phyloP scores from a whole-genome alignment of 2,329 filamentous ascomycete genomes.

The Trichoderma pleuroti region DNA sequence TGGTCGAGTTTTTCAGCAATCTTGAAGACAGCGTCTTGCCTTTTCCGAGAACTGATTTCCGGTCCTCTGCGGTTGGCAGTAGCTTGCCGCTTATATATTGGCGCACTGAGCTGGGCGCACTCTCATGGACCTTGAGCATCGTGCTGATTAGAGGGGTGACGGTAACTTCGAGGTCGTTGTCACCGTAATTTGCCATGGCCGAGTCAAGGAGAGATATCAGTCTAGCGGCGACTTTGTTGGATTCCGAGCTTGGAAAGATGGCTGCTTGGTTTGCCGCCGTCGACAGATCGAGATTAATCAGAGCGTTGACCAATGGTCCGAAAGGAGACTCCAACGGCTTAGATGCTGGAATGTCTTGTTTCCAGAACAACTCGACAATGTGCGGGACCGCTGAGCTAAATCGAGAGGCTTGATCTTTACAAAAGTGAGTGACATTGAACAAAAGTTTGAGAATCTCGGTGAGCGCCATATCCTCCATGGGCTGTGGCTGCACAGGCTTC shows the following conservation, averaged over 20 bases:
- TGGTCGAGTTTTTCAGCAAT: constrained; percentile 73
- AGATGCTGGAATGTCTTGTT: constrained; percentile 50
- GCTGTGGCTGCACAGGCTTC: constrained; percentile 36
- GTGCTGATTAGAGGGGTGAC: constrained; percentile 72
- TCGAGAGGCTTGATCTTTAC: constrained; percentile 54
- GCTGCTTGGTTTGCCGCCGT: constrained; percentile 50
- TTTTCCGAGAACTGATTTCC: constrained; percentile 72
- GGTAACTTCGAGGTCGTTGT: constrained; percentile 67
- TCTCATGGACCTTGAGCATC: constrained; percentile 66
- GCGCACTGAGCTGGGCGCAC: constrained; percentile 60
- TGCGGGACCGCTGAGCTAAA: constrained; percentile 68
- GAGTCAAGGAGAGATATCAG: constrained; percentile 68
- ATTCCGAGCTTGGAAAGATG: constrained; percentile 63
- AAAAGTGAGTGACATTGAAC: constrained; percentile 81
- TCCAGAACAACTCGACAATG: constrained; percentile 68
- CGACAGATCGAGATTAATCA: constrained; percentile 73
- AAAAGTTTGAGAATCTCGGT: constrained; percentile 80
- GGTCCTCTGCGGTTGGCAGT: constrained; percentile 73
- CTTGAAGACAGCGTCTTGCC: constrained; percentile 70
- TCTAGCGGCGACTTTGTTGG: constrained; percentile 57
- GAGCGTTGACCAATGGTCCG: constrained; percentile 70
- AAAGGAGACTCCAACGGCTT: constrained; percentile 72
- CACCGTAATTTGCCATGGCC: constrained; percentile 60
- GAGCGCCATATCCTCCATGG: constrained; percentile 76
- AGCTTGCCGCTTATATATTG: constrained; percentile 62